These are phyloP conservation scores for Thymus mandschuricus DNA, from an alignment of 257 asterid species.

Conservation along the genomic window DNA sequence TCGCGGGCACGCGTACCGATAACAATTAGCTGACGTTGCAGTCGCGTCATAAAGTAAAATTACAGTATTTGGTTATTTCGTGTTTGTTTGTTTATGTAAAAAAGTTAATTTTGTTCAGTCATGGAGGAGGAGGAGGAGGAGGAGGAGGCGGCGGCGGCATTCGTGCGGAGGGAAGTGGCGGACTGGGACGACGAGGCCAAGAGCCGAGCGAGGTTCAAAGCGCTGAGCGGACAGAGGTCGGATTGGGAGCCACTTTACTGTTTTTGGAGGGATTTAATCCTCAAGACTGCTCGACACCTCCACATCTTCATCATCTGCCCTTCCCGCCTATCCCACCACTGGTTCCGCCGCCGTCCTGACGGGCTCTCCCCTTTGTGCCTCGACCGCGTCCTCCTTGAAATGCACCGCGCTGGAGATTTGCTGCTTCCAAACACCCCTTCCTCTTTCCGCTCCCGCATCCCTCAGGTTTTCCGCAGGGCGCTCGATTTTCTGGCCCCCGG, in stretches of 20 bases:
- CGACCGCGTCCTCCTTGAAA: slow-evolving; percentile 68
- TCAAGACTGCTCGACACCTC: slow-evolving; percentile 68
- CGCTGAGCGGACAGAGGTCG: slow-evolving; percentile 82
- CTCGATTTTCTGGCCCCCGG: slow-evolving; percentile 38
- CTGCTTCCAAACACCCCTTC: slow-evolving; percentile 35
- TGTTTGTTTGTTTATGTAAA: no score
- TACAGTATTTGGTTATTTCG: no score
- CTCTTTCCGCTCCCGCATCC: slow-evolving; percentile 38
- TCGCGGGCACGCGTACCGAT: slow-evolving; percentile 15
- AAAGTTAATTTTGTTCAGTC: no score
- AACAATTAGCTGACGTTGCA: background rate
- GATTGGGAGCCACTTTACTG: slow-evolving; percentile 78
- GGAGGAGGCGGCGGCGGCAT: slow-evolving; percentile 46
- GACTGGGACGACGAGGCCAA: slow-evolving; percentile 79
- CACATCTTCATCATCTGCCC: slow-evolving; percentile 62
- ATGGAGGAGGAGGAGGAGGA: slow-evolving; percentile 12
- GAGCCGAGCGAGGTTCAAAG: slow-evolving; percentile 62
- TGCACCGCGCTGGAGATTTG: slow-evolving; percentile 73
- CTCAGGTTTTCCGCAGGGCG: slow-evolving; percentile 53
- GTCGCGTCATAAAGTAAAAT: no score
- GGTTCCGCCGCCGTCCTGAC: slow-evolving; percentile 67
- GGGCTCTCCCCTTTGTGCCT: slow-evolving; percentile 80
- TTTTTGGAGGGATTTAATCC: slow-evolving; percentile 80
- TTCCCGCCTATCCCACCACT: slow-evolving; percentile 48
- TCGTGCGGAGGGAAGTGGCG: slow-evolving; percentile 49